phyloP scores from a whole-genome alignment of 139 green algal species.

The Trebouxia sp. region DNA sequence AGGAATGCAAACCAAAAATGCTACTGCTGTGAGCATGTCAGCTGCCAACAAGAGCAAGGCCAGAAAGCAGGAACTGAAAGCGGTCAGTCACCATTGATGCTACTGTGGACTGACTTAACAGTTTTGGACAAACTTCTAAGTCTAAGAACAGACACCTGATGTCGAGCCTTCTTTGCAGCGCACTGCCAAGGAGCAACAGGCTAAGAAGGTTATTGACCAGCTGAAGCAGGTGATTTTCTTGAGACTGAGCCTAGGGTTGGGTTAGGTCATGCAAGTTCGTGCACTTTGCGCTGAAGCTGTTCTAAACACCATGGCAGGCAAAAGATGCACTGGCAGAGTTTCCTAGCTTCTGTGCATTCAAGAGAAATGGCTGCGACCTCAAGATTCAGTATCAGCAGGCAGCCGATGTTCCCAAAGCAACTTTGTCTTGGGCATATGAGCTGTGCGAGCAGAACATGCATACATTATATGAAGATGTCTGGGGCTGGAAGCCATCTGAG shows the following conservation, averaged over 20 bases:
- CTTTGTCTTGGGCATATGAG: slow-evolving; percentile 37
- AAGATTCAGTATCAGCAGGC: slow-evolving; percentile 26
- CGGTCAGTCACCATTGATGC: neutral
- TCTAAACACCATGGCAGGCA: neutral
- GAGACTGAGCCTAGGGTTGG: too few relatives aligned
- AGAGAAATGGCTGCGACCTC: slow-evolving; percentile 23
- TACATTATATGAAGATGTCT: slow-evolving; percentile 34
- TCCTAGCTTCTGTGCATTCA: slow-evolving; percentile 29
- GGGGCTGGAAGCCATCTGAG: slow-evolving; percentile 45
- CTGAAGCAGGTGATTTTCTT: neutral
- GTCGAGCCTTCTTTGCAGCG: neutral
- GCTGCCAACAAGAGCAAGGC: neutral
- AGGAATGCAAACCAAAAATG: slow-evolving; percentile 7
- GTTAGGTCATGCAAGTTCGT: too few relatives aligned
- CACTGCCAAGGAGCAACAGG: neutral
- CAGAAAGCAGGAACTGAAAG: neutral
- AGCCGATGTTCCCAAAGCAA: neutral
- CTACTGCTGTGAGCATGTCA: neutral
- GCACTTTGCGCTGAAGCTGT: neutral
- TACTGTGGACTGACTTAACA: too few relatives aligned
- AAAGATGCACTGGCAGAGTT: slow-evolving; percentile 25
- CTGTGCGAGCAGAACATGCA: slow-evolving; percentile 46
- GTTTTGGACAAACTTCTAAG: too few relatives aligned
- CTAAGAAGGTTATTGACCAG: neutral
- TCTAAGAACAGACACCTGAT: neutral